Evolutionary conservation across 495 filamentous ascomycete species (phyloP).

Genomic region (Parathielavia appendiculata): DNA sequence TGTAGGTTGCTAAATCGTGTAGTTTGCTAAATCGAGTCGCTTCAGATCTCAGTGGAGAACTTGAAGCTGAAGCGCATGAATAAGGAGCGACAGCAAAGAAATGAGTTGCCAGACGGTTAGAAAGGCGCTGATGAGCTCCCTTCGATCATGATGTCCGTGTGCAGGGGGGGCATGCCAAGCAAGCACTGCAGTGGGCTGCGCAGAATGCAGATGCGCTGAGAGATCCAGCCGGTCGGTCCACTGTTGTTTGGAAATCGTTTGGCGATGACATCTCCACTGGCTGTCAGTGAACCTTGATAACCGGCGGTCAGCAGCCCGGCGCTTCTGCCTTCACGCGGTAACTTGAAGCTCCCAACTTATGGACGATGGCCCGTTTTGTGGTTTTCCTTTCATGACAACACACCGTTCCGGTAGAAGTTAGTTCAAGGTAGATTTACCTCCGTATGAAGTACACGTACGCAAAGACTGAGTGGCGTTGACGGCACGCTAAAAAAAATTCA

Average conservation of each 20-base stretch:
- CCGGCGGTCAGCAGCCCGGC: constrained; percentile 4
- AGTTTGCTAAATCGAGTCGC: neutral
- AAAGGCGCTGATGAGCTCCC: neutral
- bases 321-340: neutral
- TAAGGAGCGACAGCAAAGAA: constrained; percentile 9
- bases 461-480: neutral
- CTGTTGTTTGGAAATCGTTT: constrained; percentile 2
- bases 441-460: no score
- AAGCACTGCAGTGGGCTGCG: constrained; percentile 7
- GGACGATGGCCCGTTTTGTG: no score
- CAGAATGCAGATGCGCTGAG: neutral
- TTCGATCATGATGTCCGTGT: constrained; percentile 3
- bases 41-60: neutral
- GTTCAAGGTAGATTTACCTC: no score
- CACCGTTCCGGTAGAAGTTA: no score
- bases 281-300: neutral
- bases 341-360: no score
- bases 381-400: neutral
- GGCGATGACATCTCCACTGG: neutral
- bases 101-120: constrained; percentile 2
- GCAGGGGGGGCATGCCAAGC: constrained; percentile 1
- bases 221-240: neutral
- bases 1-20: neutral
- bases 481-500: neutral
- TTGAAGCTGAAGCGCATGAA: neutral